These are phyloP conservation scores for Aphanomyces euteiches DNA, from an alignment of 352 stramenopile species.

Conservation along the genomic window DNA sequence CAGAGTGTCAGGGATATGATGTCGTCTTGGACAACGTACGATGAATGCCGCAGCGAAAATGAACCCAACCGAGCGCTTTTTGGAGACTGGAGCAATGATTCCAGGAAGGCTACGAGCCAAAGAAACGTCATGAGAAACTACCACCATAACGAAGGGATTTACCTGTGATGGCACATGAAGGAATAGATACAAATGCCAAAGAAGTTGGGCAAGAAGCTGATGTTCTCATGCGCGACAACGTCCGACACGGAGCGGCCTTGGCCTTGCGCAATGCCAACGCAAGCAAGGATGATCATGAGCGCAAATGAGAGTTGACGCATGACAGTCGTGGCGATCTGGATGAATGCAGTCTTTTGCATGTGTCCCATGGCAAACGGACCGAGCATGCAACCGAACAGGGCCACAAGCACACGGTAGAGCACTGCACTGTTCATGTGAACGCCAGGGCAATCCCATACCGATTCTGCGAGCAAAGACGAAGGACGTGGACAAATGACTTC, in stretches of 20 bases:
- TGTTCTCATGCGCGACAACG: constrained; percentile 69
- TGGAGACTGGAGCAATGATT: constrained; percentile 72
- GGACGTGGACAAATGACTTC: constrained; percentile 79
- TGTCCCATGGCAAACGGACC: constrained; percentile 75
- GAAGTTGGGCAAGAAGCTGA: constrained; percentile 68
- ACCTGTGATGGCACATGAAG: constrained; percentile 90
- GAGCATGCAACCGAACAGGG: constrained; percentile 66
- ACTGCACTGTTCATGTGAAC: constrained; percentile 63
- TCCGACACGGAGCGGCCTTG: constrained; percentile 57
- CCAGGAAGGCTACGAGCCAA: constrained; percentile 54
- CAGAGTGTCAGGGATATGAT: constrained; percentile 19
- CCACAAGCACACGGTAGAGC: constrained; percentile 78
- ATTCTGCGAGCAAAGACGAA: constrained; percentile 39
- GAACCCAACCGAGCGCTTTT: constrained; percentile 69
- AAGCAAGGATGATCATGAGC: constrained; percentile 76
- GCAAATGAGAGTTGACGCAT: constrained; percentile 79
- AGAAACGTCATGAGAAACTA: neutral
- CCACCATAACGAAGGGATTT: neutral
- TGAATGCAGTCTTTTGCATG: constrained; percentile 74
- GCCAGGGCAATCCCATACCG: constrained; percentile 68
- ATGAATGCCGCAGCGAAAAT: constrained; percentile 66
- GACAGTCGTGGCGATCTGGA: constrained; percentile 78
- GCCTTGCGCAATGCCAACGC: constrained; percentile 61
- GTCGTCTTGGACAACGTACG: constrained; percentile 36
- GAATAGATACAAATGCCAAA: constrained; percentile 88